Evolutionary conservation across 1,284 basidiomycete genomes (phyloP), one percentile per base, ranked within the genome.

Genomic region (Marasmius oreades): DNA sequence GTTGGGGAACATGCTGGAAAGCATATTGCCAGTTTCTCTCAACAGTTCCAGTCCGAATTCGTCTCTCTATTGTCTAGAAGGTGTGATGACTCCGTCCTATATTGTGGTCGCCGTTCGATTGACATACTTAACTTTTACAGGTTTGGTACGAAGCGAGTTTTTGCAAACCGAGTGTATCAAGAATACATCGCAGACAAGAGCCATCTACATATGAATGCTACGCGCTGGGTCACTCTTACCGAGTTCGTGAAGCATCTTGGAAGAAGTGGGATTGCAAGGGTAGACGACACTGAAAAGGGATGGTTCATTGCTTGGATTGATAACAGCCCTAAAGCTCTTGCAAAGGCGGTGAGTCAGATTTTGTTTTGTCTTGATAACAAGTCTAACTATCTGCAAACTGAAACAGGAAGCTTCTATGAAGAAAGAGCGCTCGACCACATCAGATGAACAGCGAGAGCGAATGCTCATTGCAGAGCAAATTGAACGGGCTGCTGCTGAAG

Each of bases 221-320:
- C 28, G 10, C 28, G 28, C 28, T 31, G 28, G 28, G 28, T 31
- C 10, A 31, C 28, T 31, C 28, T 31, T 10, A 31, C 92, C 11
- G 96, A 97, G 67, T 99, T 99, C 65, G 80, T 86, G 66, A 95
- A 96, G 72, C 86, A 95, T 66, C 80, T 99, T 28, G 95, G 97
- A 2, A 81, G 94, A 46, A 79, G 83, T 6, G 96, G 97, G 36
- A 79, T 98, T 50, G 92, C 89, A 3, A 84, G 91, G 62, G 97
- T 98, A 22, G 96, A 99, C 69, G 96, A 99, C 74, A 97, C 93
- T 51, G 96, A 98, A 73, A 95, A 98, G 74, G 96, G 95, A 2
- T 95, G 93, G 86, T 98, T 93, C 73, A 82, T 99, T 63, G 85
- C 88, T 42, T 99, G 97, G 96, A 91, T 99, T 59, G 97, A 99